Base-by-base conservation (phyloP, 176 grass and related monocot genomes). In the Phoenix roebelenii region DNA sequence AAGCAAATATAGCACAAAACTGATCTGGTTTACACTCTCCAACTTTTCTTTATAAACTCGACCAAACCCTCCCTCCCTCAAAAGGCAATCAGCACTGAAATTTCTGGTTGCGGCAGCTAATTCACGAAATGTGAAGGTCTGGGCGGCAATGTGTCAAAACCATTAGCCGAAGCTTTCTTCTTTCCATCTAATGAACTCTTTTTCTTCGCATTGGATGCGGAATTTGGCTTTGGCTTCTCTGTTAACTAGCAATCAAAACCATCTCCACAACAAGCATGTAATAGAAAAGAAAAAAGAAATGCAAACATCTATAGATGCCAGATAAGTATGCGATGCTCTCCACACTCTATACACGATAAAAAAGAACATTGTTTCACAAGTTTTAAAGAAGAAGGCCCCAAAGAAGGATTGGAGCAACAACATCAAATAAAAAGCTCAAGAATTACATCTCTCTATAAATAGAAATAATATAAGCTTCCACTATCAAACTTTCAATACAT, bases 61-160 rank as follows among this genome's bases (percentile, higher is more conserved):
- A 58, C 89, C 89, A 39, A 93, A 93, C 10, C 89, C 84, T 15
- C 89, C 89, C 25, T 84, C 89, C 30, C 89, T 84, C 1, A 87
- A 65, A 25, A 93, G 80, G 66, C 74, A 93, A 81, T 93, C 89
- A 17, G 67, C 66, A 59, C 76, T 78, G 54, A 93, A 93, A 62
- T 87, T 84, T 26, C 25, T 64, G 30, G 89, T 93, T 15, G 80
- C 83, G 0, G 63, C 68, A 1, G 80, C 80, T 49, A 93, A 75
- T 70, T 87, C 89, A 56, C 29, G 51, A 39, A 93, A 93, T 28
- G 74, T 79, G 63, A 93, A 93, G 10, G 80, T 93, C 63, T 79
- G 89, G 0, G 84, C 84, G 5, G 80, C 74, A 58, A 93, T 81
- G 54, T 78, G 77, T 52, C 77, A 18, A 73, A 77, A 25, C 65